Conservation (phyloP, 139 green algal species). For the Asterochloris erici region DNA sequence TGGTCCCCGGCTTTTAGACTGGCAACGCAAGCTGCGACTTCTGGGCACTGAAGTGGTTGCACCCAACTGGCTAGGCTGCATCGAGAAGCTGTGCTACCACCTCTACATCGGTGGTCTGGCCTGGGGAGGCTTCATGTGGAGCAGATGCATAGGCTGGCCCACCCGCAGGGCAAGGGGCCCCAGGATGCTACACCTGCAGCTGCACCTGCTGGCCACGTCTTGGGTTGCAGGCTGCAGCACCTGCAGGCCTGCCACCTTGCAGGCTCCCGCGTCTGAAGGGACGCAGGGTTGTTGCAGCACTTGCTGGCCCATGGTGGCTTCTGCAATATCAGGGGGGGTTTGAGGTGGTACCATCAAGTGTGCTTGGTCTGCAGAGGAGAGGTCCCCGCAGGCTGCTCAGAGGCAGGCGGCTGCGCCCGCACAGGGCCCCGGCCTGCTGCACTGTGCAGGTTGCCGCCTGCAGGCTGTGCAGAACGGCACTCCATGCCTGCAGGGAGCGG, state of each 20-base stretch:
- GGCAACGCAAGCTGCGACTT: background rate
- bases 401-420: background rate
- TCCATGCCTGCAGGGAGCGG: constrained; percentile 16
- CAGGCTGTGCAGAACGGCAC: background rate
- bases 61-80: background rate
- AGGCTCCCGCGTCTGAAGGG: no score
- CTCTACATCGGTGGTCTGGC: background rate
- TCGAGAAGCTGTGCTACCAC: background rate
- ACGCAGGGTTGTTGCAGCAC: no score
- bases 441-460: background rate
- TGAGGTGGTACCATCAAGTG: background rate
- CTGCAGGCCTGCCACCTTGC: no score
- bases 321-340: background rate
- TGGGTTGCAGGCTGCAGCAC: no score
- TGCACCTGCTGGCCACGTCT: no score
- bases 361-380: background rate
- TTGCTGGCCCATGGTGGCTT: background rate
- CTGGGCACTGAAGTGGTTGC: background rate
- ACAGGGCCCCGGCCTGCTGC: background rate
- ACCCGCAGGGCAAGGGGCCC: no score
- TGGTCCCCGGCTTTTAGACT: no score
- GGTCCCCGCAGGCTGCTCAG: background rate
- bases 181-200: no score
- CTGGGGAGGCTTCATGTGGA: background rate
- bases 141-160: background rate